phyloP scores from a whole-genome alignment of 1,284 basidiomycete species.

The Moesziomyces parantarcticus region DNA sequence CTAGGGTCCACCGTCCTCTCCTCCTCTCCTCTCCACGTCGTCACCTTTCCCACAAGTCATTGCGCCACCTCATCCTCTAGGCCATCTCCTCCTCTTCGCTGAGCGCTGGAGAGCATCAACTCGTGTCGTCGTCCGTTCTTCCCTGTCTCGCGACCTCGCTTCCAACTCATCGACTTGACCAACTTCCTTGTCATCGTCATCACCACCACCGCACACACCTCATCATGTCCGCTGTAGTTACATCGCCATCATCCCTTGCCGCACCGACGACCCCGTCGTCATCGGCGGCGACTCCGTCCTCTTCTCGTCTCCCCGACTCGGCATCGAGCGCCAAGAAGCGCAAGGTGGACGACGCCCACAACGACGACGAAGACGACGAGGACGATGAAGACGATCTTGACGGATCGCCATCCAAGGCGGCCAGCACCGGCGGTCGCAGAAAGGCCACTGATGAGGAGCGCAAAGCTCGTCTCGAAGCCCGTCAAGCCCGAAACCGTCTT shows the following conservation, averaged over 20 bases:
- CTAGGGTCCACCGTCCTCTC: slow-evolving; percentile 7
- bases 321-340: slow-evolving; percentile 39
- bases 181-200: slow-evolving; percentile 12
- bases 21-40: neutral
- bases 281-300: slow-evolving; percentile 17
- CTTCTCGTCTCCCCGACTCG: slow-evolving; percentile 22
- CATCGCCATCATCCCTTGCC: slow-evolving; percentile 12
- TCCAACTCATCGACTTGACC: slow-evolving; percentile 6
- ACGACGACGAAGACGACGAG: slow-evolving; percentile 4
- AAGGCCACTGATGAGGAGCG: slow-evolving; percentile 60
- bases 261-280: slow-evolving; percentile 14
- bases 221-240: neutral
- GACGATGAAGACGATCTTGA: slow-evolving; percentile 17
- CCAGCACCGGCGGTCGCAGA: slow-evolving; percentile 21
- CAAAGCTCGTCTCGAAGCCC: slow-evolving; percentile 59
- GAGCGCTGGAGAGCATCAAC: slow-evolving; percentile 29
- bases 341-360: slow-evolving; percentile 10
- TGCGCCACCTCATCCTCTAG: neutral
- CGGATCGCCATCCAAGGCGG: slow-evolving; percentile 30
- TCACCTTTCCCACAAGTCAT: slow-evolving; percentile 2
- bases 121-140: neutral
- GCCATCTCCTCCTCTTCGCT: slow-evolving; percentile 43
- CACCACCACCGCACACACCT: slow-evolving; percentile 11
- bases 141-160: neutral
- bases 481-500: slow-evolving; percentile 65